Evolutionary conservation across 2,329 filamentous ascomycete genomes (phyloP).

Genomic region (Neonectria faginata): DNA sequence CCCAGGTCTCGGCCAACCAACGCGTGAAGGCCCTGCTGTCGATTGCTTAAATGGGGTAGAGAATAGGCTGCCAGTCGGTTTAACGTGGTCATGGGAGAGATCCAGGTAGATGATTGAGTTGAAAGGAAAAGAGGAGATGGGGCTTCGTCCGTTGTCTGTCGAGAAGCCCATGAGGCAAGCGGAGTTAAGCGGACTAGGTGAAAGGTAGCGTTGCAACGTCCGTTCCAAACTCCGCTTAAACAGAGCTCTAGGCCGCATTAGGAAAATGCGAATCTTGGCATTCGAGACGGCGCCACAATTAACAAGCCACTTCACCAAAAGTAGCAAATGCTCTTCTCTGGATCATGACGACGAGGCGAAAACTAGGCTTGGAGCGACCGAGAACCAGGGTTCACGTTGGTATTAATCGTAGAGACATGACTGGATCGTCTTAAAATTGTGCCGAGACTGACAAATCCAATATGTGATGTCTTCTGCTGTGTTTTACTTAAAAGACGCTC

Average conservation of each 20-base stretch:
- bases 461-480: too few species aligned
- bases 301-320: conserved; percentile 5
- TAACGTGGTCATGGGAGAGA: too few species aligned
- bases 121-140: not conserved
- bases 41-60: not conserved
- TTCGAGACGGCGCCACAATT: not conserved
- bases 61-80: not conserved
- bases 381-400: not conserved
- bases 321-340: not conserved
- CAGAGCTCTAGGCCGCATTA: not conserved
- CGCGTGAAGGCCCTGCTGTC: not conserved
- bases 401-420: too few species aligned
- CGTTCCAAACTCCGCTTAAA: not conserved
- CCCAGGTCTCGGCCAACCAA: not conserved
- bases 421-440: not conserved
- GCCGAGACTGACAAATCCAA: conserved; percentile 5
- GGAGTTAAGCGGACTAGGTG: not conserved
- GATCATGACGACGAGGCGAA: not conserved
- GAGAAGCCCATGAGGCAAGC: not conserved
- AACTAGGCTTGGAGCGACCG: not conserved
- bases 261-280: not conserved
- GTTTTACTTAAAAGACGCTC: not conserved
- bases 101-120: not conserved
- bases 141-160: not conserved
- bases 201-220: not conserved